A percentile compares a stretch with the other conserved stretches of the same genome.
Evolutionary conservation across 768 basidiomycete species (phyloP).

Genomic region (Hemileccinum impolitum): DNA sequence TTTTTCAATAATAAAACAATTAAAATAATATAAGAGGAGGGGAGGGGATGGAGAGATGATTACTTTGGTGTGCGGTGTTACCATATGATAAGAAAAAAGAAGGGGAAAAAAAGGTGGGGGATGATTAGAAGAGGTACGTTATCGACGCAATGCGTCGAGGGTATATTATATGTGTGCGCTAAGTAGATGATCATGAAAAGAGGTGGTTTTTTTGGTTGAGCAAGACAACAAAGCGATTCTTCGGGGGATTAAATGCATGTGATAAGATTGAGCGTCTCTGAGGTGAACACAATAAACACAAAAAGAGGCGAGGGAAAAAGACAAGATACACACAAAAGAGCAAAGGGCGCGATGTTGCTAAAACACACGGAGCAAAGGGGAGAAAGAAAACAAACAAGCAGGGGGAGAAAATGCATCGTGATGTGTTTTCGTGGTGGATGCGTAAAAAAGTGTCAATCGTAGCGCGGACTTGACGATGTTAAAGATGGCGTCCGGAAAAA

Average conservation of each 20-base stretch:
- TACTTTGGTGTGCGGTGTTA: too few relatives aligned
- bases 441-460: slow-evolving; percentile 23
- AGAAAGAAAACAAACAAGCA: background rate
- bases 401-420: slow-evolving; percentile 17
- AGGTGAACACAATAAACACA: background rate
- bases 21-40: too few relatives aligned
- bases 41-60: too few relatives aligned
- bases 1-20: too few relatives aligned
- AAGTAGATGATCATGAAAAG: background rate
- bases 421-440: slow-evolving; percentile 21
- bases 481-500: background rate
- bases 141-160: too few relatives aligned
- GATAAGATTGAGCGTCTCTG: slow-evolving; percentile 5
- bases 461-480: slow-evolving; percentile 5
- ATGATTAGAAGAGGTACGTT: too few relatives aligned
- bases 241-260: slow-evolving; percentile 23
- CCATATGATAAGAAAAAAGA: too few relatives aligned
- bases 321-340: slow-evolving; percentile 3
- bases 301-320: background rate
- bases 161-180: too few relatives aligned
- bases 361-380: background rate
- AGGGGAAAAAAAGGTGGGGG: too few relatives aligned
- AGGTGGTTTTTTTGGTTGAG: background rate
- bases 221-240: slow-evolving; percentile 24
- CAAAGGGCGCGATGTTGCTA: background rate